phyloP scores from a whole-genome alignment of 192 early-diverging fungal species.

The Gonapodya sp. region DNA sequence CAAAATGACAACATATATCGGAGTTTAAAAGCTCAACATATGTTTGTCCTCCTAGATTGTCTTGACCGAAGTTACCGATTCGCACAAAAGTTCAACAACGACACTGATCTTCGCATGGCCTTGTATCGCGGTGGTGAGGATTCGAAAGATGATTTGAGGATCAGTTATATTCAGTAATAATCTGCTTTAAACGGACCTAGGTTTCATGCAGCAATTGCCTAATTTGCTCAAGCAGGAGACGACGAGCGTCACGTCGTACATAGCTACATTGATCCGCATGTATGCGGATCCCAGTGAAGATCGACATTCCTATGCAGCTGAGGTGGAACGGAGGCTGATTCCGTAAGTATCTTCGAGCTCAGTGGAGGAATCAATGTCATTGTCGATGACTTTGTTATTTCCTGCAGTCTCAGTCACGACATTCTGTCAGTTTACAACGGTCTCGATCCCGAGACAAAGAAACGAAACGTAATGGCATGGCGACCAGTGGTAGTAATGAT shows the following conservation, averaged over 20 bases:
- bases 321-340: conserved; percentile 59
- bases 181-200: conserved; percentile 16
- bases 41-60: conserved; percentile 71
- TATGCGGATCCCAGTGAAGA: conserved; percentile 32
- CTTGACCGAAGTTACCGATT: conserved; percentile 69
- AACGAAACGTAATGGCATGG: conserved; percentile 63
- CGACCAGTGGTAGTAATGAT: conserved; percentile 63
- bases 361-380: neutral
- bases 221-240: conserved; percentile 90
- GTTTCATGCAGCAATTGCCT: conserved; percentile 82
- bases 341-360: conserved; percentile 30
- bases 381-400: conserved; percentile 10
- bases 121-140: conserved; percentile 34
- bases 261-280: conserved; percentile 63
- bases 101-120: conserved; percentile 65
- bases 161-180: too few relatives aligned
- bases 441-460: conserved; percentile 60
- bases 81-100: conserved; percentile 70
- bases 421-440: conserved; percentile 53
- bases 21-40: conserved; percentile 40
- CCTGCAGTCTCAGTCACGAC: conserved; percentile 38
- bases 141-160: conserved; percentile 42
- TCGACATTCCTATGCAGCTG: conserved; percentile 25
- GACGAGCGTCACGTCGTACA: conserved; percentile 47
- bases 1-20: conserved; percentile 44